These are phyloP conservation scores for Hericium erinaceus DNA, from an alignment of 768 basidiomycete genomes.

Conservation along the genomic window DNA sequence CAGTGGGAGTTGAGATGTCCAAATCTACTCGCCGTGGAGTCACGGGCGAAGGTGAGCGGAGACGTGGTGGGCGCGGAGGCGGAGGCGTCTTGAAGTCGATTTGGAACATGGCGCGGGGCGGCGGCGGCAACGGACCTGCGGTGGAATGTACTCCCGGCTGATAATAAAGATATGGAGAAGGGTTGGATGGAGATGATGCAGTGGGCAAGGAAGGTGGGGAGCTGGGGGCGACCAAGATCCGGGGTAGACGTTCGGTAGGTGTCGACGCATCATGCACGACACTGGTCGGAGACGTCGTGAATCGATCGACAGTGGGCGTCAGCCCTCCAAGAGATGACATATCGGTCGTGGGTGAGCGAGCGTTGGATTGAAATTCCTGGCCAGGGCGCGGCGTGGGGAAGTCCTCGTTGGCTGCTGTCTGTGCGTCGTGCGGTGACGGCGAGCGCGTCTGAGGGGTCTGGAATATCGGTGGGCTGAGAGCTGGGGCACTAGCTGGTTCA, in stretches of 20 bases:
- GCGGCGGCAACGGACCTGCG: slow-evolving; percentile 65
- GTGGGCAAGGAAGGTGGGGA: not conserved
- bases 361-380: no score
- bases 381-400: slow-evolving; percentile 11
- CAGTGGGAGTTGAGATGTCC: no score
- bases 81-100: slow-evolving; percentile 36
- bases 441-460: slow-evolving; percentile 27
- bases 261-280: not conserved
- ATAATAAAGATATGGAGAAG: slow-evolving; percentile 44
- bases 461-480: slow-evolving; percentile 28
- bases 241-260: not conserved
- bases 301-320: no score
- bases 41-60: slow-evolving; percentile 40
- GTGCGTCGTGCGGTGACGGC: slow-evolving; percentile 17
- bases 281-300: not conserved
- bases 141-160: slow-evolving; percentile 62
- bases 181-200: not conserved
- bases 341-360: slow-evolving; percentile 14
- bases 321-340: no score
- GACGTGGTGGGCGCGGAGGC: slow-evolving; percentile 52
- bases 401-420: not conserved
- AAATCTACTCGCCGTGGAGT: no score
- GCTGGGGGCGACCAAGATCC: not conserved
- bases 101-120: slow-evolving; percentile 47
- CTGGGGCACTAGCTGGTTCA: slow-evolving; percentile 3